phyloP scores from a whole-genome alignment of 192 early-diverging fungal species.

The Podila minutissima region DNA sequence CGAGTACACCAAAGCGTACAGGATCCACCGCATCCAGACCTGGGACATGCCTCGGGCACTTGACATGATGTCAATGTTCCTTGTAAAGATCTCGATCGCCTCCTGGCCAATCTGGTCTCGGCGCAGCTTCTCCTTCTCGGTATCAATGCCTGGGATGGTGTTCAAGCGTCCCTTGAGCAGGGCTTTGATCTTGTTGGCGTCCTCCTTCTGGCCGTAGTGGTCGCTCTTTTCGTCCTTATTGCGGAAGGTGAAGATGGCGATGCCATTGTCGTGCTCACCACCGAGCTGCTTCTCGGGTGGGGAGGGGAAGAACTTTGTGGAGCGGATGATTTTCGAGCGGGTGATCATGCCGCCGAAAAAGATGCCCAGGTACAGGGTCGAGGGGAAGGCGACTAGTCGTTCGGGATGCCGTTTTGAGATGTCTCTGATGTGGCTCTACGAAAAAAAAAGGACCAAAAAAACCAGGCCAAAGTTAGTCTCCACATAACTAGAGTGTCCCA shows the following conservation, averaged over 20 bases:
- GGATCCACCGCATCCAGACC: slow-evolving; percentile 34
- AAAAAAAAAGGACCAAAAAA: background rate
- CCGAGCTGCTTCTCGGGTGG: slow-evolving; percentile 31
- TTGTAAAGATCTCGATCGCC: slow-evolving; percentile 35
- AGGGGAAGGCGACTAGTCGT: slow-evolving; percentile 38
- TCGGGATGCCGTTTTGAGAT: slow-evolving; percentile 31
- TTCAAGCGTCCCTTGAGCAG: slow-evolving; percentile 24
- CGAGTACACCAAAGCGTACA: slow-evolving; percentile 4
- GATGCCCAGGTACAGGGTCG: slow-evolving; percentile 36
- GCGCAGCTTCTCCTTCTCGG: background rate
- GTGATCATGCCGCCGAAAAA: slow-evolving; percentile 41
- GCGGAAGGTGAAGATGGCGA: slow-evolving; percentile 42
- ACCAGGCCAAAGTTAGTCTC: background rate
- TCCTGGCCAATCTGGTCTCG: slow-evolving; percentile 25
- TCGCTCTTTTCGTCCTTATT: background rate
- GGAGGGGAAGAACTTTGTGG: slow-evolving; percentile 32
- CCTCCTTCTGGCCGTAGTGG: slow-evolving; percentile 10
- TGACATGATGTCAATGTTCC: slow-evolving; percentile 39
- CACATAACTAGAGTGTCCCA: background rate
- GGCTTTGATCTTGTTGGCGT: slow-evolving; percentile 28
- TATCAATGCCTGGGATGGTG: slow-evolving; percentile 15
- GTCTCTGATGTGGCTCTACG: slow-evolving; percentile 37
- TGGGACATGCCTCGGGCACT: slow-evolving; percentile 14
- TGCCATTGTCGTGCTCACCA: slow-evolving; percentile 30
- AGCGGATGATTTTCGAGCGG: slow-evolving; percentile 29